Percentiles rank a stretch among this genome's conserved stretches.
Conservation (phyloP, 139 green algal genomes). For the Nannochloris sp. region DNA sequence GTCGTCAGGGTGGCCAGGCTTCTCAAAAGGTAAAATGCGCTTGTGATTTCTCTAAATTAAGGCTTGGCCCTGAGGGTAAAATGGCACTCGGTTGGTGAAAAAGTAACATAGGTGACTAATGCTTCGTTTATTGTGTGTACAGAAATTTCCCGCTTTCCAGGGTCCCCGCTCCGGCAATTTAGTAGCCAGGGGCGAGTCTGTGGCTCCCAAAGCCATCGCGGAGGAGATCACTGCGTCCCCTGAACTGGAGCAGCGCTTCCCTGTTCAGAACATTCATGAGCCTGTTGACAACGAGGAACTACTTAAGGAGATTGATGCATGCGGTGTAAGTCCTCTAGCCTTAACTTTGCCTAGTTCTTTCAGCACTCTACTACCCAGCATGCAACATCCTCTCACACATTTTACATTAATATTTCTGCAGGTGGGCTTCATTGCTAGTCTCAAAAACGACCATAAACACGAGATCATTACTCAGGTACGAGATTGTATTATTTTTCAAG, state of each 20-base stretch:
- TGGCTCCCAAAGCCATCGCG: neutral
- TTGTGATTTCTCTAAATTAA: neutral
- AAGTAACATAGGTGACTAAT: neutral
- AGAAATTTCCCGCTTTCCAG: neutral
- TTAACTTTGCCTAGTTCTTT: neutral
- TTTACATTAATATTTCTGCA: conserved; percentile 34
- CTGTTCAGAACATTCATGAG: conserved; percentile 1
- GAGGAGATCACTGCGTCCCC: neutral
- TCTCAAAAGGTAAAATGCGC: neutral
- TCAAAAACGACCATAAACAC: conserved; percentile 83
- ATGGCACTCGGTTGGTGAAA: neutral
- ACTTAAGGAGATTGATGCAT: conserved; percentile 88
- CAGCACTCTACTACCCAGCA: neutral
- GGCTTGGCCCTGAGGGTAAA: neutral
- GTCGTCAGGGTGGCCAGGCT: too few relatives aligned
- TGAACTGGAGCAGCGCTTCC: neutral
- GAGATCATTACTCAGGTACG: conserved; percentile 81
- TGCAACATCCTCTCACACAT: neutral
- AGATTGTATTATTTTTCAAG: conserved; percentile 4
- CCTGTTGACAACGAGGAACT: conserved; percentile 83
- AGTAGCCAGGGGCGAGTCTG: neutral
- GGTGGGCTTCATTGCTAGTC: conserved; percentile 94
- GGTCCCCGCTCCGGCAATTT: neutral
- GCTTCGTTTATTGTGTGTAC: neutral
- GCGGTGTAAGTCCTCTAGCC: conserved; percentile 66